Conservation (phyloP, 371 early-diverging fungal genomes). For the Furculomyces boomerangus region DNA sequence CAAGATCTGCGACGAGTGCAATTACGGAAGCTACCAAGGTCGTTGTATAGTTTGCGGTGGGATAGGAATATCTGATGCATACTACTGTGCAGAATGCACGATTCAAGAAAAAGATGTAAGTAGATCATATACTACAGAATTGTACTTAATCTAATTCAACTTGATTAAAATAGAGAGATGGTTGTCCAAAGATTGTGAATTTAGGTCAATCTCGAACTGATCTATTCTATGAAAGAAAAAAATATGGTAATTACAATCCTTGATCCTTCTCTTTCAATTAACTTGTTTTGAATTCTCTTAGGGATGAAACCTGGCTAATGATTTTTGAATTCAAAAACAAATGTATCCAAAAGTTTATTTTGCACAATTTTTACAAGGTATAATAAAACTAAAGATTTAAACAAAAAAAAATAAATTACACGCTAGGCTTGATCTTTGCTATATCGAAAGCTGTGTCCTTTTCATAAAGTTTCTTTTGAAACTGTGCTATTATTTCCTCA, state of each 20-base stretch:
- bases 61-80: slow-evolving; percentile 85
- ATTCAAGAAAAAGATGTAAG: slow-evolving; percentile 80
- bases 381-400: background rate
- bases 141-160: background rate
- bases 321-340: background rate
- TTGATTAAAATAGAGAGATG: slow-evolving; percentile 75
- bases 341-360: background rate
- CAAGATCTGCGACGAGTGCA: slow-evolving; percentile 92
- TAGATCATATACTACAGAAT: no score
- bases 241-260: slow-evolving; percentile 35
- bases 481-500: background rate
- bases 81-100: slow-evolving; percentile 87
- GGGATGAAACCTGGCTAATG: background rate
- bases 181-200: slow-evolving; percentile 92
- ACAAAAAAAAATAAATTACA: background rate
- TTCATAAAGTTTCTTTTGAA: background rate
- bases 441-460: background rate
- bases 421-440: background rate
- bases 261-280: background rate
- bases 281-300: background rate
- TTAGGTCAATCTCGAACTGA: slow-evolving; percentile 69
- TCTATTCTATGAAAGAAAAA: slow-evolving; percentile 86
- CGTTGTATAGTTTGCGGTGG: slow-evolving; percentile 87
- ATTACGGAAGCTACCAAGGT: slow-evolving; percentile 81
- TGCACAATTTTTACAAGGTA: background rate